A percentile compares a stretch with the other conserved stretches of the same genome.
Conservation (phyloP, 169 alveolate genomes). For the Plasmodium relictum region DNA sequence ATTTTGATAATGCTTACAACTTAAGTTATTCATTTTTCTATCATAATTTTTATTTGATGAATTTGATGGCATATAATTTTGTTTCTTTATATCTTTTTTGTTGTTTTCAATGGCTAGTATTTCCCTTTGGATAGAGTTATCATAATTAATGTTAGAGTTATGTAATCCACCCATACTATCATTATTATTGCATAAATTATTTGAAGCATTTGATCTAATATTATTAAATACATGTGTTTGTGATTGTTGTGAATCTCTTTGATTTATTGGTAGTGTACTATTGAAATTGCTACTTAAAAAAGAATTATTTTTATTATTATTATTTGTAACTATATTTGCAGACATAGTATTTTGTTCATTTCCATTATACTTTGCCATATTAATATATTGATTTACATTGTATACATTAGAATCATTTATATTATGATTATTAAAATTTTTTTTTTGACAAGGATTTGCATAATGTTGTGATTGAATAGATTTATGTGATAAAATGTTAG, state of each 20-base stretch:
- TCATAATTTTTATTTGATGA: constrained; percentile 17
- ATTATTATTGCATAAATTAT: background rate
- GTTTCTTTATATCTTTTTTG: constrained; percentile 8
- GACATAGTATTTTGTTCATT: constrained; percentile 1
- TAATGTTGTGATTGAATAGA: background rate
- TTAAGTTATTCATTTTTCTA: constrained; percentile 15
- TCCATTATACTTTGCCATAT: background rate
- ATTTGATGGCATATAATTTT: background rate
- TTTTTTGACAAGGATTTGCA: background rate
- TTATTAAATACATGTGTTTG: background rate
- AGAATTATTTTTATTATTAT: background rate
- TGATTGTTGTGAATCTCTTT: background rate
- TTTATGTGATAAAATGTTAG: background rate
- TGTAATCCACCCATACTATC: background rate
- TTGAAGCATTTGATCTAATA: background rate
- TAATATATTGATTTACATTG: background rate
- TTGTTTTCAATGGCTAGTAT: background rate
- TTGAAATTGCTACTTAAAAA: background rate
- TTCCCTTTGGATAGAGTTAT: background rate
- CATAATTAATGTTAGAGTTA: background rate
- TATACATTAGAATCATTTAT: background rate
- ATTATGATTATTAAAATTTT: background rate
- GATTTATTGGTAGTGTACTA: background rate
- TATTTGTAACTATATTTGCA: background rate
- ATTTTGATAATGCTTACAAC: constrained; percentile 14